Base-by-base conservation (phyloP, 2,329 filamentous ascomycete species). In the Pleurostoma richardsiae region DNA sequence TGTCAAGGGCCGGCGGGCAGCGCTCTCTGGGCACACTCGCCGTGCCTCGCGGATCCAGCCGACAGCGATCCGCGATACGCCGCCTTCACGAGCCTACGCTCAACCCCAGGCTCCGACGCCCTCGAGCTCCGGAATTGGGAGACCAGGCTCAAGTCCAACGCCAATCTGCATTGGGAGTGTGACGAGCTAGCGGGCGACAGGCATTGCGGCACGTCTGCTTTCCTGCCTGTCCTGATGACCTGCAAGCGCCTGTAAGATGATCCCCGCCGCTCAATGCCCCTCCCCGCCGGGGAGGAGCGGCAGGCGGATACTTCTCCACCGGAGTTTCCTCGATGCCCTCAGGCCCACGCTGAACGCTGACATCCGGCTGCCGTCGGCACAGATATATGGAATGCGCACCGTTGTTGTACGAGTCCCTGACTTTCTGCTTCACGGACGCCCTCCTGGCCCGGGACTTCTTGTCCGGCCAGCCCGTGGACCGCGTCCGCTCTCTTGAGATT, bases 371-470 rank as follows among this genome's bases (percentile, higher is more conserved):
- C 52, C 46, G 19, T 19, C 4, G n/a, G 3, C 1, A 11, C 36
- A 62, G 59, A 50, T 63, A 63, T 48, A 40, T 54, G 4, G 61
- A 65, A 42, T 52, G 45, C 41, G 44, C 57, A 19, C 49, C 52
- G 2, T 50, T 56, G 6, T 47, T 64, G 28, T 60, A 58, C 44
- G 29, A 42, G 10, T 43, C 43, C 42, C 46, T 59, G 4, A 63
- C 57, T 30, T 63, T 63, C 47, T 50, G 58, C 49, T 58, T 65
- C 40, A 62, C 56, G 47, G 55, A 63, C 42, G 53, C 51, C 30
- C 29, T 39, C 36, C 45, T 52, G 1, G 59, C 59, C 28, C 42
- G 40, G 19, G 43, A 46, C 11, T 65, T 63, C 43, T 47, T 65
- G 30, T 30, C 33, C 4, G 43, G 42, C 39, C 56, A 56, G 41